Evolutionary conservation across 768 basidiomycete species (phyloP), one percentile per base, ranked within the genome.

Genomic region (Tylopilus felleus): DNA sequence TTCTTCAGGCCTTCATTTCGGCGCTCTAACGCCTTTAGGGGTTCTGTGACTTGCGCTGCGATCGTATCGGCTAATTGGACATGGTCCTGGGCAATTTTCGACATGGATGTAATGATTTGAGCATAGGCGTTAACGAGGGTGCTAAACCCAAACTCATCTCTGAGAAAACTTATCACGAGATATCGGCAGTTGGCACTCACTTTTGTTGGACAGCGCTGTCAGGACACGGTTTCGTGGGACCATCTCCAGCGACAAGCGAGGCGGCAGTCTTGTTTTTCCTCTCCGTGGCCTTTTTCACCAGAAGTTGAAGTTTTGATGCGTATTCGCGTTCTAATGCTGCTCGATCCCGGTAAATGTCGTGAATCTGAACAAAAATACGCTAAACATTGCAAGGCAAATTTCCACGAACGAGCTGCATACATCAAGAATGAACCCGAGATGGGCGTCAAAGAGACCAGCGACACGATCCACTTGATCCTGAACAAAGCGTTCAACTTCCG

Each of bases 381-480:
- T 58, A 17, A 47, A 29, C 29, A 33, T 56, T 38, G 27, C 27
- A 39, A 51, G 25, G 21, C 19, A 14, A 39, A n/a, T 17, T 27
- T 38, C 27, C 35, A 46, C 44, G 40, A 45, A 33, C 22, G 33
- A 19, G 16, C 22, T 7, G 59, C 83, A 65, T 67, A 88, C 88
- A 75, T 90, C 87, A 54, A 67, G 68, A 49, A 88, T 72, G 21
- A 86, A 66, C 57, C 79, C 81, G n/a, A 90, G 74, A 64, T 89
- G 85, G 19, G 79, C 74, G 59, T 86, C 83, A 58, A 86, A 81
- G 16, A 82, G 64, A 23, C 63, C 66, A 12, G 78, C 71, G 53
- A 90, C 80, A 50, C 78, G 74, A 47, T 89, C 86, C 19, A 86
- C 82, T 74, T 89, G 88, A 64, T 89, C 88, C 88, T 90, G 63